phyloP scores from a whole-genome alignment of 2,329 filamentous ascomycete genomes.

The Fusarium bactridioides region DNA sequence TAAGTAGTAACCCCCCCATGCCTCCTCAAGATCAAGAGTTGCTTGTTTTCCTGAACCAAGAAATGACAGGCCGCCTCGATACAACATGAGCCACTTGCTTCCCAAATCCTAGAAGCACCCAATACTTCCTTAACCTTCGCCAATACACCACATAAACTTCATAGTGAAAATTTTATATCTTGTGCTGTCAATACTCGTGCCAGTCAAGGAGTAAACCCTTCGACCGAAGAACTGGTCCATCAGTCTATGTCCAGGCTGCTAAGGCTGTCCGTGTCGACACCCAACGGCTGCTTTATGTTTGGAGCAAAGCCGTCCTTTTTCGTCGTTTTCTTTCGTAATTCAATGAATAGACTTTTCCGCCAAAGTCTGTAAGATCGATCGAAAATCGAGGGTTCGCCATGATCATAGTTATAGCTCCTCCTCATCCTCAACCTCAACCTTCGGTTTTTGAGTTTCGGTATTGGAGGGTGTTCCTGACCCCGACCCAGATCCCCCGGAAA shows the following conservation, averaged over 20 bases:
- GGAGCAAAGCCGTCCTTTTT: constrained; percentile 1
- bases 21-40: constrained; percentile 12
- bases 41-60: constrained; percentile 9
- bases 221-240: constrained; percentile 4
- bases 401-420: constrained; percentile 54
- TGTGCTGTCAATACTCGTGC: constrained; percentile 10
- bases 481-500: constrained; percentile 37
- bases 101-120: constrained; percentile 4
- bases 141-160: constrained; percentile 16
- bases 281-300: constrained; percentile 6
- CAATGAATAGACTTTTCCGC: not conserved
- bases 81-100: constrained; percentile 21
- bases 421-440: constrained; percentile 48
- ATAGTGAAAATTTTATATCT: constrained; percentile 2
- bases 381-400: not conserved
- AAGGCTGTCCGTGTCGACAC: constrained; percentile 16
- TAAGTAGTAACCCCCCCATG: constrained; percentile 14
- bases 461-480: constrained; percentile 33
- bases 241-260: constrained; percentile 31
- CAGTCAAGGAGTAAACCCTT: constrained; percentile 2
- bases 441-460: constrained; percentile 35
- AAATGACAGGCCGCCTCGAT: constrained; percentile 8
- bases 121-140: not conserved
- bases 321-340: constrained; percentile 14
- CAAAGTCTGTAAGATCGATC: not conserved